Conservation (phyloP, 73 alveolate species). For the Blepharisma japonicum region DNA sequence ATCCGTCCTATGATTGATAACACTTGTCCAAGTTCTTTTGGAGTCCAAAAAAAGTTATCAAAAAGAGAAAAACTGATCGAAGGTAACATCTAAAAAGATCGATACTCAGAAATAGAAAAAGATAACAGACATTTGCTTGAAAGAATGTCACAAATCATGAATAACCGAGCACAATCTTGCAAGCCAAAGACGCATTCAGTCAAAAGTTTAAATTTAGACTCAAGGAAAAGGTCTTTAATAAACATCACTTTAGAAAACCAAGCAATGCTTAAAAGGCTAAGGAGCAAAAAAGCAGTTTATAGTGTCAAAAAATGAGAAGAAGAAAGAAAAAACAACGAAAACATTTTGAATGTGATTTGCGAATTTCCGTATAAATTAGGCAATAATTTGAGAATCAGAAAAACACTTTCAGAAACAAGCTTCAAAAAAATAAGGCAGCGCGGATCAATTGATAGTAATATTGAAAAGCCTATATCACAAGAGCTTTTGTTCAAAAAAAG, state of each 20-base stretch:
- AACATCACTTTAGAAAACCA: constrained; percentile 53
- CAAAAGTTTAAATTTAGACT: constrained; percentile 41
- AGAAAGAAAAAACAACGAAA: constrained; percentile 20
- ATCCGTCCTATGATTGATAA: constrained; percentile 25
- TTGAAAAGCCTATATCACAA: no score
- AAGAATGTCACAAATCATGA: constrained; percentile 53
- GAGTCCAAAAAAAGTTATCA: not conserved
- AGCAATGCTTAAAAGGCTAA: constrained; percentile 39
- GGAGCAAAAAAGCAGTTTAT: constrained; percentile 34
- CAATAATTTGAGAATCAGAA: not conserved
- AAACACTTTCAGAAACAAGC: no score
- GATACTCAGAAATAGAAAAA: constrained; percentile 62
- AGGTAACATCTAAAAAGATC: constrained; percentile 53
- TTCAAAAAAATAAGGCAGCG: no score
- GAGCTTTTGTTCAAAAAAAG: no score
- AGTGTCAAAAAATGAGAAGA: constrained; percentile 40
- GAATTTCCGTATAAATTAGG: constrained; percentile 23
- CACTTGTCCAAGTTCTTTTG: not conserved
- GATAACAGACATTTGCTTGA: constrained; percentile 57
- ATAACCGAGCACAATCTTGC: not conserved
- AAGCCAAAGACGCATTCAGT: not conserved
- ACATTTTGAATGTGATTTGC: not conserved
- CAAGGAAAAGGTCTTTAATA: constrained; percentile 39
- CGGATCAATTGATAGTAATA: no score
- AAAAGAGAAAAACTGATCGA: constrained; percentile 37